Evolutionary conservation across 1,284 basidiomycete species (phyloP), one percentile per base, ranked within the genome.

Genomic region (Thelephora terrestris): DNA sequence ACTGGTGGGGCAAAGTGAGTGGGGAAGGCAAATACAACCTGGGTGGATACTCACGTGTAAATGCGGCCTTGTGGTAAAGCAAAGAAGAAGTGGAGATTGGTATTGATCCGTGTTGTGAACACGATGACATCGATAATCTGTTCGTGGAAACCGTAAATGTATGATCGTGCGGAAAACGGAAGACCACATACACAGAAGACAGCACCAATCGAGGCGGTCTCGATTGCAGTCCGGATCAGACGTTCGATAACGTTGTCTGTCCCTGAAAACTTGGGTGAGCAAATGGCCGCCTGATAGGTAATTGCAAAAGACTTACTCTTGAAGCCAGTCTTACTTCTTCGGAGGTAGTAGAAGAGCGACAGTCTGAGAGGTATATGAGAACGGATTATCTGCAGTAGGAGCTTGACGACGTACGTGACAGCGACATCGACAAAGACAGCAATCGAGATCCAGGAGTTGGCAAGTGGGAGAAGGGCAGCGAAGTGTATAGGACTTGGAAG

Each of bases 61-160:
- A 42, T 42, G 12, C 39, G 39, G 25, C 21, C 39, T 42, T 42
- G 39, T 2, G 39, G 39, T 16, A 42, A 25, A 20, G 39, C 39
- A 21, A 42, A 42, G 39, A 42, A 42, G 39, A 23, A 42, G 25
- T 42, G 39, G 20, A 42, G 25, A n/a, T 42, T 42, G 39, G 39
- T 42, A 10, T 42, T 12, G 9, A 25, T 42, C 39, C 25, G 20
- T 21, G 39, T 42, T 2, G 39, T 42, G 39, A 42, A 42, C 14
- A 42, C 39, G 39, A 42, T 25, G 25, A 42, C 39, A 25, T 42
- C 39, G 21, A 42, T 25, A 5, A 42, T 25, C 39, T 42, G 21
- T 23, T 42, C 10, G n/a, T 4, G n/a, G 39, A 23, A 21, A n/a
- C 5, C 18, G 20, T 16, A 12, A 18, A 25, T 42, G n/a, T 5